Evolutionary conservation across 1,284 basidiomycete species (phyloP).

Genomic region (Cryptococcus wingfieldii): DNA sequence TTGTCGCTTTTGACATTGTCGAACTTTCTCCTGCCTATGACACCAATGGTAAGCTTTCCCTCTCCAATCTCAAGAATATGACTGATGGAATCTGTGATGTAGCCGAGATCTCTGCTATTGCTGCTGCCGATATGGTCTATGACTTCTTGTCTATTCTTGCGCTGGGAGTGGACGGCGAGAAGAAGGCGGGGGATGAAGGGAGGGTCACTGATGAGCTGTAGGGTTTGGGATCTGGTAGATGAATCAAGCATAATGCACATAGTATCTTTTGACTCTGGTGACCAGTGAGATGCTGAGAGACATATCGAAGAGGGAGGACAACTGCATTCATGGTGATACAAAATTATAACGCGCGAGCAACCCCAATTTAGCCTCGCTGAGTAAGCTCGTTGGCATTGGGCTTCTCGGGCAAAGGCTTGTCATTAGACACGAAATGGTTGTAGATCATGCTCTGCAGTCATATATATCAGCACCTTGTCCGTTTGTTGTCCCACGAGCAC

Average conservation of each 20-base stretch:
- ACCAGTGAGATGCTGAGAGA: not conserved
- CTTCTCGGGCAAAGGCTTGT: conserved; percentile 21
- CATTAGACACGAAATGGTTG: conserved; percentile 24
- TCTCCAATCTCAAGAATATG: not conserved
- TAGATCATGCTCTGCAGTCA: conserved; percentile 23
- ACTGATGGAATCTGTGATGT: not conserved
- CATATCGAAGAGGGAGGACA: too few species aligned
- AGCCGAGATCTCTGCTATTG: conserved; percentile 46
- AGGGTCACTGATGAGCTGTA: conserved; percentile 17
- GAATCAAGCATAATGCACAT: not conserved
- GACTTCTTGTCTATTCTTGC: conserved; percentile 37
- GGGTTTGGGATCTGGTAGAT: not conserved
- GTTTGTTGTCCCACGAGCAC: not conserved
- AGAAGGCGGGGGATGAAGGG: not conserved
- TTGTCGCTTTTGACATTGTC: conserved; percentile 45
- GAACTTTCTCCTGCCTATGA: conserved; percentile 46
- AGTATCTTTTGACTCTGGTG: too few species aligned
- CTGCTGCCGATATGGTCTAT: conserved; percentile 43
- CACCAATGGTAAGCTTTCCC: conserved; percentile 28
- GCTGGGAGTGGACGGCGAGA: conserved; percentile 17
- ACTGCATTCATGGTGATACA: too few species aligned
- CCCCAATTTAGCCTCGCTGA: conserved; percentile 12
- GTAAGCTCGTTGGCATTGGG: conserved; percentile 25
- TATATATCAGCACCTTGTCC: not conserved
- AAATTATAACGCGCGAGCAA: too few species aligned